These are phyloP conservation scores for Alternaria metachromatica DNA, from an alignment of 2,329 filamentous ascomycete genomes.

Conservation along the genomic window DNA sequence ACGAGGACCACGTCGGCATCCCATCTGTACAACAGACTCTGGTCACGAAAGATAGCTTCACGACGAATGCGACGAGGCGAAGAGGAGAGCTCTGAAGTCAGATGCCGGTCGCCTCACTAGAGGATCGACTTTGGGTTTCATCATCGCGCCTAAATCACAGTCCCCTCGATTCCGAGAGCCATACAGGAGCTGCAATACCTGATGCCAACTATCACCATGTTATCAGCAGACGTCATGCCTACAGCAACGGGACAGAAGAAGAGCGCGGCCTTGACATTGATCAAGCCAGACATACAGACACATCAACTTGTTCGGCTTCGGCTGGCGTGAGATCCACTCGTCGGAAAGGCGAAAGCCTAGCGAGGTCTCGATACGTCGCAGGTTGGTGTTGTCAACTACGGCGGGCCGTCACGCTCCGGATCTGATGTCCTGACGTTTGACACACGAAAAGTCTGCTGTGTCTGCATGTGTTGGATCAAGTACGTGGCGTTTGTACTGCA, in stretches of 20 bases:
- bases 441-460: constrained; percentile 7
- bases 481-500: constrained; percentile 33
- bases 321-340: constrained; percentile 59
- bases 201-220: constrained; percentile 39
- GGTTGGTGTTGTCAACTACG: constrained; percentile 36
- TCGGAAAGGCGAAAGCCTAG: constrained; percentile 63
- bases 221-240: constrained; percentile 41
- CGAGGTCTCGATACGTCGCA: constrained; percentile 58
- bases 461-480: constrained; percentile 33
- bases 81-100: constrained; percentile 59
- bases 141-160: constrained; percentile 23
- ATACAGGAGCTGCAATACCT: constrained; percentile 44
- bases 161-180: constrained; percentile 14
- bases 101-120: constrained; percentile 57
- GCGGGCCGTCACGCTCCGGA: constrained; percentile 50
- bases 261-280: constrained; percentile 46
- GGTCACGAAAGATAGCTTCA: constrained; percentile 66
- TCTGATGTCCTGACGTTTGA: constrained; percentile 27
- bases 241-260: constrained; percentile 36
- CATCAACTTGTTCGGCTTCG: constrained; percentile 35
- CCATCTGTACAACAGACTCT: constrained; percentile 75
- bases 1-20: constrained; percentile 77
- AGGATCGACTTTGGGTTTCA: constrained; percentile 62
- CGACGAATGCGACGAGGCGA: constrained; percentile 47
- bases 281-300: constrained; percentile 56